Conservation (phyloP, 2,329 filamentous ascomycete genomes). For the Bipolaris sorokiniana region DNA sequence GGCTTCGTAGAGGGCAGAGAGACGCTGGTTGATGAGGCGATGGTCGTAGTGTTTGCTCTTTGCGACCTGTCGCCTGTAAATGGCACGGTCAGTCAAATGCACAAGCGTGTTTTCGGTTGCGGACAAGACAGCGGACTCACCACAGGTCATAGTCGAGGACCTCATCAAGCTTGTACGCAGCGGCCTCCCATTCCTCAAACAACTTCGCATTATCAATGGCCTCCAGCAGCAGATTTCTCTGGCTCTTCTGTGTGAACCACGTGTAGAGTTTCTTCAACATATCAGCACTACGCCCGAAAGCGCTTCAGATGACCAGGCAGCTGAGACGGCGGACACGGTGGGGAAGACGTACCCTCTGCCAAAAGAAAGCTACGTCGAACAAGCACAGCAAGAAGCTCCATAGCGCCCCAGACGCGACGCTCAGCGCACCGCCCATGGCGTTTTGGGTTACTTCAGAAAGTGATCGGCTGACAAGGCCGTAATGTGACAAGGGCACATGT, state of each 20-base stretch:
- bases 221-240: slow-evolving; percentile 69
- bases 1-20: slow-evolving; percentile 72
- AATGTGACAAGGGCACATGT: slow-evolving; percentile 29
- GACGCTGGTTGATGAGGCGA: slow-evolving; percentile 77
- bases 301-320: neutral
- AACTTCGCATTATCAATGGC: slow-evolving; percentile 68
- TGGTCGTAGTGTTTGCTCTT: slow-evolving; percentile 85
- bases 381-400: slow-evolving; percentile 43
- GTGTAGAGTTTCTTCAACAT: slow-evolving; percentile 66
- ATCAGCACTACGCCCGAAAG: slow-evolving; percentile 17
- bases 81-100: slow-evolving; percentile 9
- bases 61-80: slow-evolving; percentile 77
- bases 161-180: slow-evolving; percentile 83
- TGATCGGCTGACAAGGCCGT: slow-evolving; percentile 24
- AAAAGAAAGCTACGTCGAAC: slow-evolving; percentile 50
- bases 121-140: slow-evolving; percentile 52
- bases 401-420: slow-evolving; percentile 18
- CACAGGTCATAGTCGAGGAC: slow-evolving; percentile 81
- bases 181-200: slow-evolving; percentile 86
- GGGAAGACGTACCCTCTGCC: slow-evolving; percentile 46
- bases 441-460: slow-evolving; percentile 21
- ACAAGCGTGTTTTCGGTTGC: neutral
- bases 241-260: slow-evolving; percentile 71
- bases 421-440: slow-evolving; percentile 29
- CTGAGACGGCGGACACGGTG: neutral